Conservation (phyloP, 441 rosid species). For the Mallotus japonicus region DNA sequence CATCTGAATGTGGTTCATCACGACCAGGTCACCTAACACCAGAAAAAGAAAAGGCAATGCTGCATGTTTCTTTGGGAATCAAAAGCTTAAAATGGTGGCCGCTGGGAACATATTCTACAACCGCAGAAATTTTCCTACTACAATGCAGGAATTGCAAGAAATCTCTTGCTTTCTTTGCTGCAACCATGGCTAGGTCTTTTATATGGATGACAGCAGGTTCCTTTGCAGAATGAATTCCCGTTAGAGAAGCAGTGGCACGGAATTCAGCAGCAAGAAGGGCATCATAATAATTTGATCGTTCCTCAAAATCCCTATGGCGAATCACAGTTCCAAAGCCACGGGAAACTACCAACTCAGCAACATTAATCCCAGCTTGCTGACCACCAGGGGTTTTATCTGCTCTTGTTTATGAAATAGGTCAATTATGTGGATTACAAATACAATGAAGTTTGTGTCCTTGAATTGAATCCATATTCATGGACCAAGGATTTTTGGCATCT, state of each 20-base stretch:
- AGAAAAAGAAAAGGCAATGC: constrained; percentile 94
- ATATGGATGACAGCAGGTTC: constrained; percentile 80
- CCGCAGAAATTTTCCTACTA: constrained; percentile 70
- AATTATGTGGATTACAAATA: too few relatives aligned
- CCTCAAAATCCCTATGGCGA: constrained; percentile 91
- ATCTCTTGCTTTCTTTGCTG: constrained; percentile 86
- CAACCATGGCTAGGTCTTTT: constrained; percentile 64
- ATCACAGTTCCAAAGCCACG: constrained; percentile 82
- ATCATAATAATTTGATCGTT: constrained; percentile 90
- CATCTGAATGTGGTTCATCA: constrained; percentile 80
- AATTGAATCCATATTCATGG: too few relatives aligned
- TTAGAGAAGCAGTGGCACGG: constrained; percentile 70
- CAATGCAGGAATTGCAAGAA: constrained; percentile 80
- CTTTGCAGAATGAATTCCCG: constrained; percentile 77
- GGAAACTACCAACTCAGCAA: constrained; percentile 74
- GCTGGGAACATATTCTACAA: constrained; percentile 93
- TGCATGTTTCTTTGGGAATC: constrained; percentile 93
- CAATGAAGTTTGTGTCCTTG: too few relatives aligned
- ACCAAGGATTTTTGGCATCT: too few relatives aligned
- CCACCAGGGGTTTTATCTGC: constrained; percentile 22
- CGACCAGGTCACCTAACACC: constrained; percentile 99
- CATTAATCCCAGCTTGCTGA: constrained; percentile 67
- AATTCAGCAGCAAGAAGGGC: constrained; percentile 89
- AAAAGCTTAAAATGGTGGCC: constrained; percentile 95
- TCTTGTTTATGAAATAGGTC: too few relatives aligned